Conservation (phyloP, 495 filamentous ascomycete species). For the Hypoxylon lienhwacheense region DNA sequence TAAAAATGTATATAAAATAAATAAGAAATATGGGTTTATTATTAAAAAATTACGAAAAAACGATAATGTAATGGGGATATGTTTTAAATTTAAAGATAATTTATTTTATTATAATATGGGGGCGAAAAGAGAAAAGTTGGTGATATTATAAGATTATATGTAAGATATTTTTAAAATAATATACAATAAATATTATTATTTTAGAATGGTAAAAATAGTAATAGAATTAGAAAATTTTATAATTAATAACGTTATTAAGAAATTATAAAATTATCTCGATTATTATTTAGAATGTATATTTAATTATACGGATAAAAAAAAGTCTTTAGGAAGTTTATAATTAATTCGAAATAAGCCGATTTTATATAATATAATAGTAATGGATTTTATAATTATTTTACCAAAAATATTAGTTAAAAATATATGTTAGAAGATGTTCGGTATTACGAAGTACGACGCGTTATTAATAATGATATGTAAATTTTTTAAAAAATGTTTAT, state of each 20-base stretch:
- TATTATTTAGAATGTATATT: not conserved
- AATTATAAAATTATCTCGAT: not conserved
- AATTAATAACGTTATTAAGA: not conserved
- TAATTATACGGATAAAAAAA: not conserved
- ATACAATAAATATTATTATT: not conserved
- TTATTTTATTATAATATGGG: not conserved
- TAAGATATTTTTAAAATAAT: not conserved
- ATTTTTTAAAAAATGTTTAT: not conserved
- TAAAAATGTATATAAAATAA: not conserved
- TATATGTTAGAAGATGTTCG: not conserved
- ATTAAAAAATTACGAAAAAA: not conserved
- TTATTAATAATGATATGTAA: not conserved
- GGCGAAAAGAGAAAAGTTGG: too few species aligned
- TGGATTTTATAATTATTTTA: conserved; percentile 1
- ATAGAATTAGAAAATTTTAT: not conserved
- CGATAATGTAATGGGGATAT: not conserved
- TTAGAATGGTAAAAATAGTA: not conserved
- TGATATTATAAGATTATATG: too few species aligned
- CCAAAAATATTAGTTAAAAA: not conserved
- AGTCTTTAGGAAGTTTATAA: not conserved
- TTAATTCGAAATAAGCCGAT: not conserved
- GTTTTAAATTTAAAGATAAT: not conserved
- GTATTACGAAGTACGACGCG: not conserved
- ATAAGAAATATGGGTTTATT: not conserved
- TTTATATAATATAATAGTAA: not conserved